Percentiles rank a stretch among this genome's conserved stretches.
phyloP scores from a whole-genome alignment of 352 stramenopile genomes.

The Phytophthora pini region DNA sequence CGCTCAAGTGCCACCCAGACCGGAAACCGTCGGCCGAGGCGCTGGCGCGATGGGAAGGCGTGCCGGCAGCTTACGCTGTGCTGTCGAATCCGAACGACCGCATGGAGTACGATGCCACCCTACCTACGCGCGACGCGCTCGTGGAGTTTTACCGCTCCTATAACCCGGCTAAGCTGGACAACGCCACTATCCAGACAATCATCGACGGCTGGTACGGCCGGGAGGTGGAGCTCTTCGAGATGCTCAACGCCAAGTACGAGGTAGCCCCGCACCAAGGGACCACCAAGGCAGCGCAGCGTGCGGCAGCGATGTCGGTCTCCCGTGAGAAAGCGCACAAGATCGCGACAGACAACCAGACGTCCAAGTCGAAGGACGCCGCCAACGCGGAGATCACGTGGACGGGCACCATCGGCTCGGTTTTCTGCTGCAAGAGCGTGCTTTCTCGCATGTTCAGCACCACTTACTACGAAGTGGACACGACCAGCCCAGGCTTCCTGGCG shows the following conservation, averaged over 20 bases:
- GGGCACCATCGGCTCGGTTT: constrained; percentile 58
- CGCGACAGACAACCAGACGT: constrained; percentile 63
- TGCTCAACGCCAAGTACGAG: constrained; percentile 89
- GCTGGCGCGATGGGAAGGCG: constrained; percentile 77
- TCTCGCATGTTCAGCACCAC: constrained; percentile 63
- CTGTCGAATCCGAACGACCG: constrained; percentile 84
- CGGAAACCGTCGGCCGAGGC: constrained; percentile 89
- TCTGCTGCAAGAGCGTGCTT: constrained; percentile 76
- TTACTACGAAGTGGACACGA: constrained; percentile 86
- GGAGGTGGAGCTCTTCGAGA: constrained; percentile 87
- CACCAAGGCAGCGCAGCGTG: constrained; percentile 55
- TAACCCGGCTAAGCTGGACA: constrained; percentile 87
- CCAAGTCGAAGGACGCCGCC: constrained; percentile 59
- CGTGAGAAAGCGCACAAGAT: constrained; percentile 65
- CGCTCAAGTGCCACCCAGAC: constrained; percentile 89
- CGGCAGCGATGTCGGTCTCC: constrained; percentile 47
- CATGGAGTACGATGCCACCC: constrained; percentile 78
- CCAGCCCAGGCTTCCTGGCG: constrained; percentile 68
- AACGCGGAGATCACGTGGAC: constrained; percentile 64
- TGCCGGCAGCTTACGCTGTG: constrained; percentile 75
- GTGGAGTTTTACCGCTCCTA: constrained; percentile 86
- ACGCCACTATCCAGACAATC: constrained; percentile 85
- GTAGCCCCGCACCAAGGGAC: constrained; percentile 78
- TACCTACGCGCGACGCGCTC: constrained; percentile 77
- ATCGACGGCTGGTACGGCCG: constrained; percentile 87